Percentiles rank a stretch among this genome's conserved stretches.
phyloP scores from a whole-genome alignment of 2,329 filamentous ascomycete genomes.

The Ascocoryne sarcoides region DNA sequence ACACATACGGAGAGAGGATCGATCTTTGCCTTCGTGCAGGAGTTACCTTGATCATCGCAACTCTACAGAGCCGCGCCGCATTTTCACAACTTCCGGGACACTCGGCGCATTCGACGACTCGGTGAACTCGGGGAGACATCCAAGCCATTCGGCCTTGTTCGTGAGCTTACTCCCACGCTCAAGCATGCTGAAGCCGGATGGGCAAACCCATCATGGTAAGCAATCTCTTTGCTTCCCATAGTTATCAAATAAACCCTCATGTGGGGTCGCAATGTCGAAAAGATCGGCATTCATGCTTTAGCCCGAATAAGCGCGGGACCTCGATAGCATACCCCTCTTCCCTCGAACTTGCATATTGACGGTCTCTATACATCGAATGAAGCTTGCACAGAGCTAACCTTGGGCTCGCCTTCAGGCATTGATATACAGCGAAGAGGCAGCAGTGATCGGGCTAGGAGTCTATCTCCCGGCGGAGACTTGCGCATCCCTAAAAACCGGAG shows the following conservation, averaged over 20 bases:
- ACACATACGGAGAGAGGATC: too few species aligned
- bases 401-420: too few species aligned
- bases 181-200: constrained; percentile 30
- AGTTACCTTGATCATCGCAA: too few species aligned
- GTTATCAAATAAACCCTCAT: neutral
- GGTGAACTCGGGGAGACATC: too few species aligned
- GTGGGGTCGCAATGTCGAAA: neutral
- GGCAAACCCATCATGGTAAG: constrained; percentile 25
- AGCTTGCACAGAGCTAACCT: too few species aligned
- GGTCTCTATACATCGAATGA: too few species aligned
- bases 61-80: too few species aligned
- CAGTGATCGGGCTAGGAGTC: constrained; percentile 14
- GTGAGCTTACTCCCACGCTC: neutral
- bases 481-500: constrained; percentile 54
- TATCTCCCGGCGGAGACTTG: constrained; percentile 16
- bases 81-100: too few species aligned
- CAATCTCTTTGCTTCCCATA: constrained; percentile 2
- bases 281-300: neutral
- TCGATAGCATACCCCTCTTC: neutral
- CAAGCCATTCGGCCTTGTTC: too few species aligned
- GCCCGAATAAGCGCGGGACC: neutral
- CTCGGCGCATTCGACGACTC: too few species aligned
- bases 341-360: too few species aligned
- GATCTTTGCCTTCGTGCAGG: too few species aligned
- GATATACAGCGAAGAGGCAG: constrained; percentile 16